Conservation (phyloP, 768 basidiomycete species). For the Leccinum pellstonianum region DNA sequence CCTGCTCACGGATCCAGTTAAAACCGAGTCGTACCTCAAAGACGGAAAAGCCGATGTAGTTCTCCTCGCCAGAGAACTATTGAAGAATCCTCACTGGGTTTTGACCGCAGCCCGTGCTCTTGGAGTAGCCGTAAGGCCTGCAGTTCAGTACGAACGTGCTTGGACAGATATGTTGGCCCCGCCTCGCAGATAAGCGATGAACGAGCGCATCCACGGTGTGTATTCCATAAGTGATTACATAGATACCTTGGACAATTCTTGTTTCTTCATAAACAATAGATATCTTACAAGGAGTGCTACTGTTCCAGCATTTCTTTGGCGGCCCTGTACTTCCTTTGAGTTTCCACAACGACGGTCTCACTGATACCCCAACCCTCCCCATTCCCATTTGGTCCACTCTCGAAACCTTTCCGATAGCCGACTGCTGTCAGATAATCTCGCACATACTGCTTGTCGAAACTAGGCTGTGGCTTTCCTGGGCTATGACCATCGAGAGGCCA, state of each 20-base stretch:
- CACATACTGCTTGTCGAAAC: conserved; percentile 97
- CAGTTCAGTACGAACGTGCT: conserved; percentile 69
- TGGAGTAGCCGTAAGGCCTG: conserved; percentile 62
- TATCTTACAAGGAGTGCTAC: conserved; percentile 9
- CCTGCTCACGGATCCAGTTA: conserved; percentile 60
- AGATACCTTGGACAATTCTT: background rate
- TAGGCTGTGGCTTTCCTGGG: conserved; percentile 75
- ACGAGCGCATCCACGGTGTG: background rate
- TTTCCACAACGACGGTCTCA: conserved; percentile 72
- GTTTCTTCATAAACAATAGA: background rate
- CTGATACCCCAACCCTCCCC: conserved; percentile 79
- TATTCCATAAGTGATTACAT: conserved; percentile 1
- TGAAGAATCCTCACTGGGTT: conserved; percentile 67
- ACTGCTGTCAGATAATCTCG: conserved; percentile 80
- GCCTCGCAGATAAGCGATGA: background rate
- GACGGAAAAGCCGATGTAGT: conserved; percentile 68
- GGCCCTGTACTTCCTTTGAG: conserved; percentile 75
- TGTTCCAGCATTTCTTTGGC: conserved; percentile 59
- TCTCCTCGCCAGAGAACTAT: conserved; percentile 62
- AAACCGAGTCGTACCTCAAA: conserved; percentile 62
- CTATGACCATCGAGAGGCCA: conserved; percentile 81
- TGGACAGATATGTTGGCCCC: conserved; percentile 43
- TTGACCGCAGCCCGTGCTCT: conserved; percentile 61
- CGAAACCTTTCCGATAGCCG: conserved; percentile 79
- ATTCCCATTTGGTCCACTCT: conserved; percentile 64